These are phyloP conservation scores for Beauveria scarabaeidicola DNA, from an alignment of 2,329 filamentous ascomycete genomes.

Conservation along the genomic window DNA sequence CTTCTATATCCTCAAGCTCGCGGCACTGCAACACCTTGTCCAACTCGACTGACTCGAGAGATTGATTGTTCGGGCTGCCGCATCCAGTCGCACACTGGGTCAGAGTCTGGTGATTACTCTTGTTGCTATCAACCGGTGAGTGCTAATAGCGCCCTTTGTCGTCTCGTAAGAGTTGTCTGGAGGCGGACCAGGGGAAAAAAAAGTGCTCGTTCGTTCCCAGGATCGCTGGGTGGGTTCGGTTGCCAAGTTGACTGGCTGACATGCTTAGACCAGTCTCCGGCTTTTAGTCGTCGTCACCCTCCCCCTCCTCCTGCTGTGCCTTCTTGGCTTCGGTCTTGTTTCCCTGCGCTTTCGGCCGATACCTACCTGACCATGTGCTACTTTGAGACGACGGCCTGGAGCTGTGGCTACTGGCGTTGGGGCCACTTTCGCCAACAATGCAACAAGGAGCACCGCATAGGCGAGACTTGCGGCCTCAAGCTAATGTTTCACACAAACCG, in stretches of 20 bases:
- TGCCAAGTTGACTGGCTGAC: slow-evolving; percentile 11
- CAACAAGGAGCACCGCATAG: slow-evolving; percentile 88
- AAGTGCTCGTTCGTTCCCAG: slow-evolving; percentile 4
- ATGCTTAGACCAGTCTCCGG: slow-evolving; percentile 7
- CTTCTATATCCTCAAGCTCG: not conserved
- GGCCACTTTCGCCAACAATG: slow-evolving; percentile 88
- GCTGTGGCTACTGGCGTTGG: slow-evolving; percentile 91
- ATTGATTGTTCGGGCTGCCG: not conserved
- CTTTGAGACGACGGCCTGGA: slow-evolving; percentile 82
- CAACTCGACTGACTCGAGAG: slow-evolving; percentile 2
- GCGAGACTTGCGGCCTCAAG: slow-evolving; percentile 93
- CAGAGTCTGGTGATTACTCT: not conserved
- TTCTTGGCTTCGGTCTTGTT: slow-evolving; percentile 12
- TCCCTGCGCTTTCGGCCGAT: slow-evolving; percentile 6
- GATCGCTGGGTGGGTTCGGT: slow-evolving; percentile 11
- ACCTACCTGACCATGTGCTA: slow-evolving; percentile 66
- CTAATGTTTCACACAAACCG: slow-evolving; percentile 68
- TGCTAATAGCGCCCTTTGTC: not conserved
- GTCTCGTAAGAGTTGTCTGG: not conserved
- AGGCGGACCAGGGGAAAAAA: not conserved
- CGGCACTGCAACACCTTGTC: not conserved
- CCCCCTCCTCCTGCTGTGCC: not conserved
- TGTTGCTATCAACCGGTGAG: not conserved
- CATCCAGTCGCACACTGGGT: not conserved
- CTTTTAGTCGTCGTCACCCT: slow-evolving; percentile 6